These are phyloP conservation scores for Neurospora cerealis DNA, from an alignment of 495 filamentous ascomycete genomes.

Conservation along the genomic window DNA sequence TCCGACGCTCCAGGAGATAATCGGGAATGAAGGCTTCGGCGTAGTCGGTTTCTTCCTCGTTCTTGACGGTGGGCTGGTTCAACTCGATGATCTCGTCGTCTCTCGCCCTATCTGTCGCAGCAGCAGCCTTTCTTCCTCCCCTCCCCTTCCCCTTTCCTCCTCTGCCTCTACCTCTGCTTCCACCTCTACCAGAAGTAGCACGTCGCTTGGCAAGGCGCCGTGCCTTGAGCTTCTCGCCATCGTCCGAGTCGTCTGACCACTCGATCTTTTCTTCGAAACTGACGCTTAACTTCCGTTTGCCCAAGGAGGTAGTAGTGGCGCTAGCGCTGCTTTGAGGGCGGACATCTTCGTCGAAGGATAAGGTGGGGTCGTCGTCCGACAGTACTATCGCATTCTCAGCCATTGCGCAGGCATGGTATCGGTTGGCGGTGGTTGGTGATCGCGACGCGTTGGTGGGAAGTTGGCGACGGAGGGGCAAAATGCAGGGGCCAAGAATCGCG, in stretches of 20 bases:
- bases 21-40: slow-evolving; percentile 30
- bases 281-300: slow-evolving; percentile 17
- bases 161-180: slow-evolving; percentile 4
- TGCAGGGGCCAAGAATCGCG: slow-evolving; percentile 1
- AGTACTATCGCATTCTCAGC: slow-evolving; percentile 7
- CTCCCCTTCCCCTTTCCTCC: slow-evolving; percentile 16
- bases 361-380: slow-evolving; percentile 14
- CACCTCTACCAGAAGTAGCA: slow-evolving; percentile 10
- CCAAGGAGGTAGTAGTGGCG: background rate
- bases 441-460: background rate
- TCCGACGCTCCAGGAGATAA: slow-evolving; percentile 42
- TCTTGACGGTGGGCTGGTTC: slow-evolving; percentile 9
- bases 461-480: background rate
- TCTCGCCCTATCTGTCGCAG: background rate
- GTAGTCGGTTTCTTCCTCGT: slow-evolving; percentile 15
- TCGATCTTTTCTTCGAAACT: slow-evolving; percentile 25
- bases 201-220: slow-evolving; percentile 13
- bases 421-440: background rate
- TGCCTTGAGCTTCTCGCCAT: slow-evolving; percentile 23
- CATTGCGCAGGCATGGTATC: slow-evolving; percentile 8
- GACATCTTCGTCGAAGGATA: slow-evolving; percentile 1
- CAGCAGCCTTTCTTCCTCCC: slow-evolving; percentile 1
- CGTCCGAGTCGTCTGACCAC: slow-evolving; percentile 30
- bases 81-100: slow-evolving; percentile 1
- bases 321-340: background rate